These are phyloP conservation scores for Nitzschia sp. DNA, from an alignment of 108 stramenopile genomes.

Conservation along the genomic window DNA sequence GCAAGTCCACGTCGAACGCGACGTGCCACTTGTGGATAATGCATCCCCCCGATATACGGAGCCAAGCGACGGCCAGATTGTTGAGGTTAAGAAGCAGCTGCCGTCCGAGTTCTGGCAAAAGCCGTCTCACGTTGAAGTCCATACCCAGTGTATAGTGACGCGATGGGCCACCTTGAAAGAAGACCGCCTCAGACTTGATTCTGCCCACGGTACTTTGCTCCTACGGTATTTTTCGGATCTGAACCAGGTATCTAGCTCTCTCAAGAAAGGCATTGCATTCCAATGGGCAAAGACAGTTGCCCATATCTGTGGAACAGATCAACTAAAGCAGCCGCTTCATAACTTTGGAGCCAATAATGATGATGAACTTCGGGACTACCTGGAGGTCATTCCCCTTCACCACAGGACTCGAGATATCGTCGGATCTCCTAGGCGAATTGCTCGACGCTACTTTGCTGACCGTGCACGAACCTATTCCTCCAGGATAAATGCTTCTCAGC, in stretches of 20 bases:
- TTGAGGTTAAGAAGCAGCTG: constrained; percentile 22
- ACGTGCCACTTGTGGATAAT: constrained; percentile 13
- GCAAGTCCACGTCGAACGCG: constrained; percentile 58
- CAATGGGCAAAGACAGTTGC: constrained; percentile 81
- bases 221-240: constrained; percentile 75
- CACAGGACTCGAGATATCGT: too few relatives aligned
- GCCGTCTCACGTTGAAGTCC: not conserved
- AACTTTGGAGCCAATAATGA: constrained; percentile 56
- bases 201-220: constrained; percentile 47
- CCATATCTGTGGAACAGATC: constrained; percentile 43
- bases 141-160: constrained; percentile 7
- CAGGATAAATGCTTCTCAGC: too few relatives aligned
- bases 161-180: constrained; percentile 64
- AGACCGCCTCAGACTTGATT: constrained; percentile 58
- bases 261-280: constrained; percentile 52
- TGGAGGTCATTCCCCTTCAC: constrained; percentile 9
- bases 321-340: constrained; percentile 52
- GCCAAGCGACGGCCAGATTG: not conserved
- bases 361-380: constrained; percentile 57
- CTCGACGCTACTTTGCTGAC: too few relatives aligned
- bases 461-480: too few relatives aligned
- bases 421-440: too few relatives aligned
- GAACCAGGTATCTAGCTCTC: constrained; percentile 30
- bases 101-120: constrained; percentile 26
- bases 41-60: constrained; percentile 10